A percentile compares a stretch with the other conserved stretches of the same genome.
These are phyloP conservation scores for Pholiota conissans DNA, from an alignment of 768 basidiomycete genomes.

Conservation along the genomic window DNA sequence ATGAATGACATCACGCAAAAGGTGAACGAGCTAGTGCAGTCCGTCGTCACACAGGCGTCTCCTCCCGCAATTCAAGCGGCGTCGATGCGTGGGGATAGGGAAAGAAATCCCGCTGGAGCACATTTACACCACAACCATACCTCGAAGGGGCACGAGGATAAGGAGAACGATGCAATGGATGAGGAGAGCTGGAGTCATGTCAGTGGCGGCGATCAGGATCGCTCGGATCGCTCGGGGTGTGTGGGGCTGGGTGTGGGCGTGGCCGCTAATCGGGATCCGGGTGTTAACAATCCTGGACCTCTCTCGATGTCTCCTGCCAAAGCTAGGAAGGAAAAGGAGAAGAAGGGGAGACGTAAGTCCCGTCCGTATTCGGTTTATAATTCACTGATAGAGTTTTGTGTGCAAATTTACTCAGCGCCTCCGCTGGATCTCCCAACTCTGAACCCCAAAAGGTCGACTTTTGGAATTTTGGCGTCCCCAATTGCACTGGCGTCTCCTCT, in stretches of 20 bases:
- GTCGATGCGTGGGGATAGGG: neutral
- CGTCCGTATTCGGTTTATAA: neutral
- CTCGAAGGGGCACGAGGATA: slow-evolving; percentile 28
- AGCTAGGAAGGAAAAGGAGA: slow-evolving; percentile 50
- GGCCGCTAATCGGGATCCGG: slow-evolving; percentile 44
- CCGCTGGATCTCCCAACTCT: slow-evolving; percentile 52
- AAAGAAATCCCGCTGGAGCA: neutral
- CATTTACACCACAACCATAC: neutral
- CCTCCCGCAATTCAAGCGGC: no score
- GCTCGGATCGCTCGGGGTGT: slow-evolving; percentile 25
- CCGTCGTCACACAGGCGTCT: slow-evolving; percentile 21
- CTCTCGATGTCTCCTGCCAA: slow-evolving; percentile 23
- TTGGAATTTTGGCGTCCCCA: slow-evolving; percentile 49
- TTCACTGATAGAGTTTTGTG: neutral
- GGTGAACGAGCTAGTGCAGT: slow-evolving; percentile 39
- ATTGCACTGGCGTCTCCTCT: slow-evolving; percentile 41
- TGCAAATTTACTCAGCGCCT: slow-evolving; percentile 38
- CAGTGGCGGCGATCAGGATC: slow-evolving; percentile 29
- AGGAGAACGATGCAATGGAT: slow-evolving; percentile 40
- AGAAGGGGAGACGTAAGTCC: slow-evolving; percentile 56
- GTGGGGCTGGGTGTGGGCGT: slow-evolving; percentile 34
- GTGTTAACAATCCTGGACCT: slow-evolving; percentile 23
- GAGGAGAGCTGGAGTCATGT: slow-evolving; percentile 42
- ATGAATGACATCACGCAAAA: slow-evolving; percentile 48
- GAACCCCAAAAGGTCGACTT: slow-evolving; percentile 41